Evolutionary conservation across 2,329 filamentous ascomycete genomes (phyloP), one percentile per base, ranked within the genome.

Genomic region (Hyphodiscus sp.): DNA sequence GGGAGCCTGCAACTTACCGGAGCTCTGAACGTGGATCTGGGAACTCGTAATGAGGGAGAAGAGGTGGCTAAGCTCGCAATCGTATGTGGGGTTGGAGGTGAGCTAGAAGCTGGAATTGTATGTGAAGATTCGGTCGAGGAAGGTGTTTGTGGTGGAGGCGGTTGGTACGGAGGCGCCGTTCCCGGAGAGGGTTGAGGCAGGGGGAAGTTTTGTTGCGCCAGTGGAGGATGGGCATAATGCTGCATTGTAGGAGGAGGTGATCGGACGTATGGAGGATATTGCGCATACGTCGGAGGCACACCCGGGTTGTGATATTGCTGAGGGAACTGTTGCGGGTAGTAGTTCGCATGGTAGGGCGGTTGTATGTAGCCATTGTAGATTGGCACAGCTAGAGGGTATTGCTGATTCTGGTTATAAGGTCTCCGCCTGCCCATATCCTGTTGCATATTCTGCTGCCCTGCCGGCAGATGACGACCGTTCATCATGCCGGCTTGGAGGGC

Each of bases 381-480:
- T 53, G 71, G 70, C 57, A 64, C 44, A 50, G 58, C 53, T 58
- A 65, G 60, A 65, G 70, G 67, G 71, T 72, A 58, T 73, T 74
- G 74, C 41, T 73, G 71, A 47, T 72, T 68, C 45, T 70, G 68
- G 56, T 64, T 71, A 62, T 59, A 67, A 45, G 54, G 65, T 49
- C 67, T 60, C 47, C 66, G 63, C 52, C 67, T 64, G 20, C 62
- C 61, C 54, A 62, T 59, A 57, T 69, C 67, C 56, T 60, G 58
- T 48, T 65, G 66, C 62, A 69, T 67, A 70, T 77, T 77, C 73
- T 84, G 82, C 73, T 84, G 82, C 79, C 85, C 85, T 81, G 83
- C 83, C 82, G 84, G 82, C 83, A 86, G 82, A 85, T 86, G 83
- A 79, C 77, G 79, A 73, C 76, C 76, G 76, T 83, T 86, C 85